Percentiles rank a stretch among this genome's conserved stretches.
phyloP scores from a whole-genome alignment of 148 eudicot species.

The Pouteria glomerata region DNA sequence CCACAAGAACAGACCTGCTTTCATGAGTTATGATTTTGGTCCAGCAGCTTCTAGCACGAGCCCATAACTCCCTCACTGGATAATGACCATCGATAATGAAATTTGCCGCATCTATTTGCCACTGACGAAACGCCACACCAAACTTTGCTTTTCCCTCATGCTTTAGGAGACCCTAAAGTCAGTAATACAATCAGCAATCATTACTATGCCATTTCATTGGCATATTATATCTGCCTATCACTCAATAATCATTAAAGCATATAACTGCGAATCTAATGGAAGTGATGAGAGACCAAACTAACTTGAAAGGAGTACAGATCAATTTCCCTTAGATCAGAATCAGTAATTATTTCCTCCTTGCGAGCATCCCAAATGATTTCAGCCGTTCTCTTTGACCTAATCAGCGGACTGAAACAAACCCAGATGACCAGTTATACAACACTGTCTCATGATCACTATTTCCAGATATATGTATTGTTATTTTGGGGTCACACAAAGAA shows the following conservation, averaged over 20 bases:
- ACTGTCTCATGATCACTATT: neutral
- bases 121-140: constrained; percentile 63
- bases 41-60: constrained; percentile 86
- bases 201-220: constrained; percentile 1
- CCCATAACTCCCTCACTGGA: constrained; percentile 68
- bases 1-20: constrained; percentile 88
- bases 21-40: constrained; percentile 62
- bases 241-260: too few species aligned
- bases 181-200: constrained; percentile 21
- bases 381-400: constrained; percentile 85
- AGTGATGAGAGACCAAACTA: neutral
- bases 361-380: constrained; percentile 88
- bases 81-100: constrained; percentile 79
- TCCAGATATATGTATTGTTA: neutral
- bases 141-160: constrained; percentile 75
- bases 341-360: constrained; percentile 64
- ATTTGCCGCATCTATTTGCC: constrained; percentile 86
- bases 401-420: constrained; percentile 59
- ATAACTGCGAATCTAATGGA: neutral
- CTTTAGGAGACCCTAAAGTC: constrained; percentile 84
- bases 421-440: neutral
- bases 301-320: constrained; percentile 29
- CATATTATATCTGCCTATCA: neutral
- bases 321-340: constrained; percentile 74
- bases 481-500: neutral